phyloP scores from a whole-genome alignment of 305 asterid species.

The Fraxinus baroniana region DNA sequence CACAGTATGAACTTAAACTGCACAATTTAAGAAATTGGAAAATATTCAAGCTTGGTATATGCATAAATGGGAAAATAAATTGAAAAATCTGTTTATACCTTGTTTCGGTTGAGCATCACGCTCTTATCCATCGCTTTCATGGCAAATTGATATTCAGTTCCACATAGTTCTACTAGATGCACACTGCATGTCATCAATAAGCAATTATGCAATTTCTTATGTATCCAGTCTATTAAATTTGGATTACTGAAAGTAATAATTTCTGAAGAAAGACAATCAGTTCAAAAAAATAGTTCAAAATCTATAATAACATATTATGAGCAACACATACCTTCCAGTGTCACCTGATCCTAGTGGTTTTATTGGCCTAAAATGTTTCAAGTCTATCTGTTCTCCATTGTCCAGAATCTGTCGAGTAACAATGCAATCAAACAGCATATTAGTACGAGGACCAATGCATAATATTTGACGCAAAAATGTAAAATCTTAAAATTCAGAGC shows the following conservation, averaged over 20 bases:
- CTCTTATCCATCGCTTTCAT: conserved; percentile 98
- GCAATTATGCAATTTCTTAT: neutral
- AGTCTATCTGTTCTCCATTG: conserved; percentile 69
- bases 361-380: conserved; percentile 88
- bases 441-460: conserved; percentile 14
- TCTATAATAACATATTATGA: neutral
- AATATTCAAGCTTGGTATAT: neutral
- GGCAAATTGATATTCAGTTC: conserved; percentile 72
- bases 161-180: conserved; percentile 84
- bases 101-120: conserved; percentile 85
- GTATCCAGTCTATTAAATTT: neutral
- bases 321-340: conserved; percentile 71
- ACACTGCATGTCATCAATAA: conserved; percentile 37
- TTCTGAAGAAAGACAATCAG: neutral
- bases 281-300: neutral
- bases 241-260: neutral
- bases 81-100: conserved; percentile 45
- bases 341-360: conserved; percentile 98
- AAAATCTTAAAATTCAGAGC: neutral
- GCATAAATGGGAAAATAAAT: neutral
- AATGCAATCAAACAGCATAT: conserved; percentile 9
- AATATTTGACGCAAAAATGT: neutral
- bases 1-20: neutral
- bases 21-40: neutral
- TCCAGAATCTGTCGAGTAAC: conserved; percentile 54